Evolutionary conservation across 2,329 filamentous ascomycete genomes (phyloP).

Genomic region (Lachnum nothofagi): DNA sequence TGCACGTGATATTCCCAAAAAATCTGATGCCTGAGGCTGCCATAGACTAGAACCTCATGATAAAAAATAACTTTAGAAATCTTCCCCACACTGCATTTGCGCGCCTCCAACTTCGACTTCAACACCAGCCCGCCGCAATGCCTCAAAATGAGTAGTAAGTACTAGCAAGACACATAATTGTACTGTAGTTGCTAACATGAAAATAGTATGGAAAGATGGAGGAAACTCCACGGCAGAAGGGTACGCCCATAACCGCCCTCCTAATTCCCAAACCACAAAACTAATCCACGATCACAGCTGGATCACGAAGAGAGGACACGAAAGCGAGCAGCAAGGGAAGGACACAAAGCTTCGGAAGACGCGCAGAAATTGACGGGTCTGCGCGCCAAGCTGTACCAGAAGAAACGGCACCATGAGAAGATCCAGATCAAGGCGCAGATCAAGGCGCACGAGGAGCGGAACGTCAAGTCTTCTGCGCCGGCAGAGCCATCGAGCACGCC

Average conservation of each 20-base stretch:
- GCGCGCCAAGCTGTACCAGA: slow-evolving; percentile 85
- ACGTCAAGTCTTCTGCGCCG: slow-evolving; percentile 78
- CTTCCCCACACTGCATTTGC: too few relatives aligned
- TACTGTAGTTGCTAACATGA: too few relatives aligned
- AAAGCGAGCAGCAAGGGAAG: slow-evolving; percentile 83
- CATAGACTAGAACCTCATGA: too few relatives aligned
- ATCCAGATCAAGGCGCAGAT: slow-evolving; percentile 96
- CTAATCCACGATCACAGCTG: neutral
- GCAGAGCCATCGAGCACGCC: slow-evolving; percentile 75
- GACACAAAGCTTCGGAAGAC: slow-evolving; percentile 80
- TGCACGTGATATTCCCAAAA: too few relatives aligned
- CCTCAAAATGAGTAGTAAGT: slow-evolving; percentile 69
- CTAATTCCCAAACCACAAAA: neutral
- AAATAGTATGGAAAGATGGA: slow-evolving; percentile 63
- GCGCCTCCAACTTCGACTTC: too few relatives aligned
- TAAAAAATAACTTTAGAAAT: too few relatives aligned
- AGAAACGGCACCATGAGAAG: slow-evolving; percentile 95
- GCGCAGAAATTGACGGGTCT: slow-evolving; percentile 91
- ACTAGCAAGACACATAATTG: too few relatives aligned
- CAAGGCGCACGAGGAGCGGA: slow-evolving; percentile 90
- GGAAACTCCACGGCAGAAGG: slow-evolving; percentile 56
- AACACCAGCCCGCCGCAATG: slow-evolving; percentile 27
- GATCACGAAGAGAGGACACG: slow-evolving; percentile 85
- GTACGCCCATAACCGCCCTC: slow-evolving; percentile 22
- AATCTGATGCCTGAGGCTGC: too few relatives aligned